Conservation (phyloP, 805 yeast species). For the Schizosaccharomyces japonicus region DNA sequence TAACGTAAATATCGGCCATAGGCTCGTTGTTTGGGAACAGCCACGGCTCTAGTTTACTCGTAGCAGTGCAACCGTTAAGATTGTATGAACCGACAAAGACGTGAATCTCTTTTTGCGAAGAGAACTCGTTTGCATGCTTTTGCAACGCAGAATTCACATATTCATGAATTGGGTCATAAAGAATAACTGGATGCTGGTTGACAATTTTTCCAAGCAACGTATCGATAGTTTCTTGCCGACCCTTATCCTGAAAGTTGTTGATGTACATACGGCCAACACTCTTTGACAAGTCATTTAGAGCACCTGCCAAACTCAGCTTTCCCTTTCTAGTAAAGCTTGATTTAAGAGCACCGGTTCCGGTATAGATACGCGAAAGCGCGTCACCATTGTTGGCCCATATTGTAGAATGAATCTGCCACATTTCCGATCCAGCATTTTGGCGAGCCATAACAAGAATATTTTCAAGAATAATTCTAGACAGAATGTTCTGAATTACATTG, state of each 20-base stretch:
- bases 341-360: conserved; percentile 92
- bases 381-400: conserved; percentile 98
- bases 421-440: conserved; percentile 22
- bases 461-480: conserved; percentile 45
- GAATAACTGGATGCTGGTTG: conserved; percentile 40
- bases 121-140: conserved; percentile 26
- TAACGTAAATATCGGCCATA: conserved; percentile 58
- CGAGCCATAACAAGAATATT: conserved; percentile 21
- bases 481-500: conserved; percentile 53
- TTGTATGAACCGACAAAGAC: conserved; percentile 72
- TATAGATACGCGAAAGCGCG: conserved; percentile 79
- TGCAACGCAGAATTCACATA: conserved; percentile 45
- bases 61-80: conserved; percentile 45
- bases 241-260: conserved; percentile 82
- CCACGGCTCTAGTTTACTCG: conserved; percentile 50
- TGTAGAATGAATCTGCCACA: conserved; percentile 52
- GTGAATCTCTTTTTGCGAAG: conserved; percentile 33
- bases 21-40: conserved; percentile 35
- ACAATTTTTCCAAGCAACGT: conserved; percentile 59
- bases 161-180: conserved; percentile 76
- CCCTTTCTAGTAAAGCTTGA: conserved; percentile 87
- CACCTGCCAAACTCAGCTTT: conserved; percentile 90
- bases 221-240: conserved; percentile 76
- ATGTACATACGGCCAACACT: conserved; percentile 87
- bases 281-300: conserved; percentile 88